Percentiles rank a stretch among this genome's conserved stretches.
Evolutionary conservation across 2,329 filamentous ascomycete species (phyloP).

Genomic region (Penicillium olsonii): DNA sequence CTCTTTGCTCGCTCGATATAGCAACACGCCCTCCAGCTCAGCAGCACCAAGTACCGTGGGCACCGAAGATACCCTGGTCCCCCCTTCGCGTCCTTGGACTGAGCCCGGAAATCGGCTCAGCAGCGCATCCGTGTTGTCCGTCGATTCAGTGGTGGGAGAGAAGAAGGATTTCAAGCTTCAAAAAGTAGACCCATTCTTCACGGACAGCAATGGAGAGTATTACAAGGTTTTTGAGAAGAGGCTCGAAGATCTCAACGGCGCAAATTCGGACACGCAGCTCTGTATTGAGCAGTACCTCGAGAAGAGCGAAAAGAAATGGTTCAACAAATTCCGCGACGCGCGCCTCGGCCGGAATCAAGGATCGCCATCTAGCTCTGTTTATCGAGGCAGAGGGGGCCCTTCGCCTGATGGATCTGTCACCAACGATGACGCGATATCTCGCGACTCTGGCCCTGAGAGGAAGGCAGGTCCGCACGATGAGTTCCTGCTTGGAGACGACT

Average conservation of each 20-base stretch:
- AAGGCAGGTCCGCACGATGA: slow-evolving; percentile 46
- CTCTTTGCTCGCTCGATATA: slow-evolving; percentile 19
- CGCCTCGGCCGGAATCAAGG: slow-evolving; percentile 55
- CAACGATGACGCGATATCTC: slow-evolving; percentile 39
- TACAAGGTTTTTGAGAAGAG: slow-evolving; percentile 60
- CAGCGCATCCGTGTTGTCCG: slow-evolving; percentile 53
- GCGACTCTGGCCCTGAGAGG: slow-evolving; percentile 35
- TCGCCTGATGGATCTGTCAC: slow-evolving; percentile 45
- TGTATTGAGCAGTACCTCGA: slow-evolving; percentile 67
- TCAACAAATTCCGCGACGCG: slow-evolving; percentile 58
- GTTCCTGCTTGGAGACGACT: slow-evolving; percentile 58
- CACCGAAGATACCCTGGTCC: slow-evolving; percentile 35
- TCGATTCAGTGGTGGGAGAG: slow-evolving; percentile 60
- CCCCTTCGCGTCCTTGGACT: slow-evolving; percentile 31
- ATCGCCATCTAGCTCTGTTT: slow-evolving; percentile 40
- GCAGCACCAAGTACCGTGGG: slow-evolving; percentile 29
- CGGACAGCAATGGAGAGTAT: slow-evolving; percentile 64
- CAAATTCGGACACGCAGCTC: slow-evolving; percentile 59
- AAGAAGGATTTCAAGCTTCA: slow-evolving; percentile 65
- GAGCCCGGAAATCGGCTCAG: slow-evolving; percentile 38
- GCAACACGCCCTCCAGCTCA: slow-evolving; percentile 28
- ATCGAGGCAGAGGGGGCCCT: slow-evolving; percentile 31
- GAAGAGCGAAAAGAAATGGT: slow-evolving; percentile 69
- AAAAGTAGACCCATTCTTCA: slow-evolving; percentile 68
- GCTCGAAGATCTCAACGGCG: slow-evolving; percentile 56